phyloP scores from a whole-genome alignment of 2,329 filamentous ascomycete genomes.

The Neocatenulostroma microsporum region DNA sequence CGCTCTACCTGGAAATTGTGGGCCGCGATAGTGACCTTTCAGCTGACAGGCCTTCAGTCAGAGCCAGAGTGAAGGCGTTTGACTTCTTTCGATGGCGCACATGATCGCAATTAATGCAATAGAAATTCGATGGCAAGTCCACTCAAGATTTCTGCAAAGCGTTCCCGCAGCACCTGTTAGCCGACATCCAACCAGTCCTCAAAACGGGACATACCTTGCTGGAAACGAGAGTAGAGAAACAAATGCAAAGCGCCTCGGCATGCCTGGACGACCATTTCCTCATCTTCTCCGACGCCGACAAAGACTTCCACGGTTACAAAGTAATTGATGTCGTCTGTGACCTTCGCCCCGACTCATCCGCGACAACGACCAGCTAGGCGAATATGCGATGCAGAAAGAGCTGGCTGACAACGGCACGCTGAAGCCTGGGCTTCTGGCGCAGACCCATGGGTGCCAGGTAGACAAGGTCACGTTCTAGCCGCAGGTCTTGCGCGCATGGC shows the following conservation, averaged over 20 bases:
- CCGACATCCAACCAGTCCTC: conserved; percentile 40
- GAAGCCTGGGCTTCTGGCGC: neutral
- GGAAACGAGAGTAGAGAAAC: conserved; percentile 35
- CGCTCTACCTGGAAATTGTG: too few relatives aligned
- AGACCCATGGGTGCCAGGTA: conserved; percentile 38
- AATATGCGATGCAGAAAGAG: conserved; percentile 8
- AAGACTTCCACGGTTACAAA: conserved; percentile 34
- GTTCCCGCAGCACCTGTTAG: conserved; percentile 35
- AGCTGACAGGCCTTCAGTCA: too few relatives aligned
- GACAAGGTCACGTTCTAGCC: conserved; percentile 50
- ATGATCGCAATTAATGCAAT: too few relatives aligned
- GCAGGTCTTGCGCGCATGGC: conserved; percentile 44
- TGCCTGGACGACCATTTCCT: conserved; percentile 44
- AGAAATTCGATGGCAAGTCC: conserved; percentile 7
- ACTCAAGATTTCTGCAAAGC: conserved; percentile 31
- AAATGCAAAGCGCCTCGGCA: conserved; percentile 47
- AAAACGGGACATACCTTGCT: conserved; percentile 44
- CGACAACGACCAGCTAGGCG: conserved; percentile 3
- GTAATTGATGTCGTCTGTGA: conserved; percentile 11
- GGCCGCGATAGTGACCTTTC: too few relatives aligned
- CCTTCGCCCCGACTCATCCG: conserved; percentile 3
- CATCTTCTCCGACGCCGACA: conserved; percentile 44
- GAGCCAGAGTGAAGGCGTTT: too few relatives aligned
- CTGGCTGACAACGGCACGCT: conserved; percentile 14
- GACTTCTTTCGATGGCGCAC: too few relatives aligned